Base-by-base conservation (phyloP, 2,329 filamentous ascomycete genomes). In the Calonectria multiphialidica region DNA sequence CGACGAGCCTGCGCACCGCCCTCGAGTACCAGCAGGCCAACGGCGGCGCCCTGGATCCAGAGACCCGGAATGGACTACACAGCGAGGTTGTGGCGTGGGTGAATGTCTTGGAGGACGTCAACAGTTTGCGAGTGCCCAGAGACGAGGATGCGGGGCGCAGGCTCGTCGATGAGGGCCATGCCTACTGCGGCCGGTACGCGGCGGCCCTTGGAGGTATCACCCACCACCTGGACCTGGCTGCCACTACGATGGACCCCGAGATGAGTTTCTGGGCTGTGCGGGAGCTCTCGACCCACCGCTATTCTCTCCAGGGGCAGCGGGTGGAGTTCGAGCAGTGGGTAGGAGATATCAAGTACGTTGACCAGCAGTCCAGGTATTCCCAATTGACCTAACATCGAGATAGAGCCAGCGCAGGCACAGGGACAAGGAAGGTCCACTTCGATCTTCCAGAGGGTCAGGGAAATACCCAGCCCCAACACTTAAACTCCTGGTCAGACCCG, bases 271-370 rank as follows among this genome's bases (percentile, higher is more conserved):
- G 37, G 63, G 63, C 55, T 7, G 45, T 30, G 18, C 40, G 53
- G 13, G 64, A 67, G 55, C 15, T 71, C 33, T 49, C 50, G 10
- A 62, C 44, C 16, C 63, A 66, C 18, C 44, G 53, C 16, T 15
- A 35, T 6, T 55, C 45, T 28, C 55, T 71, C 28, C 45, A 55
- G 21, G 45, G 16, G 35, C 44, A 67, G 7, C 45, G 69, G 6
- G 23, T 28, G 35, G 69, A 66, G 30, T 47, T 71, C 42, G 63
- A 67, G 47, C 50, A 12, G 28, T 71, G 69, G 69, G 13, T 67
- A 21, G 21, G 15, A 16, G 45, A 66, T n/a, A 40, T 44, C 4
- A 71, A 37, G 69, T 71, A 37, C 25, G 68, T 42, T 18, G 9
- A 9, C 30, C 63, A n/a, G 10, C 49, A 25, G 37, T 13, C 21